A percentile compares a stretch with the other conserved stretches of the same genome.
These are phyloP conservation scores for Dispira parvispora DNA, from an alignment of 192 early-diverging fungal species.

Conservation along the genomic window DNA sequence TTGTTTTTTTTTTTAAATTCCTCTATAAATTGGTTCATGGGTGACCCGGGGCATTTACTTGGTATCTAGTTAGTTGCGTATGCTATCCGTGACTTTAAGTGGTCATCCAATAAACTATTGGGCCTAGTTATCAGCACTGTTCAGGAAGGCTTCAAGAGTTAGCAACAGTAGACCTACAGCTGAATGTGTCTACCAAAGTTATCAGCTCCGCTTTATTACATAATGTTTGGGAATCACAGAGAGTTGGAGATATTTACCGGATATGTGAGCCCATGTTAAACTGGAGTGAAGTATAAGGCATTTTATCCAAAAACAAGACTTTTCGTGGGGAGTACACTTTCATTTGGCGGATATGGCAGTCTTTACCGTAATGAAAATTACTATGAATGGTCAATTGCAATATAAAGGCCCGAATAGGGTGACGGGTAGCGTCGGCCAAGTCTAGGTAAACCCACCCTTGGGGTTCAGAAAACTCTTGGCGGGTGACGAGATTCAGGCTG, in stretches of 20 bases:
- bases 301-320: background rate
- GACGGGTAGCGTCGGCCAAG: slow-evolving; percentile 28
- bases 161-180: background rate
- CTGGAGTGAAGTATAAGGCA: slow-evolving; percentile 4
- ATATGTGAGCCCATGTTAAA: slow-evolving; percentile 2
- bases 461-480: slow-evolving; percentile 34
- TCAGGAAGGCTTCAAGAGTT: background rate
- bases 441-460: slow-evolving; percentile 53
- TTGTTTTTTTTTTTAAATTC: background rate
- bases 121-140: background rate
- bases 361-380: slow-evolving; percentile 70
- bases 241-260: background rate
- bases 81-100: background rate
- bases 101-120: background rate
- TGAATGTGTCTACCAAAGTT: background rate
- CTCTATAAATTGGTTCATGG: background rate
- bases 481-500: slow-evolving; percentile 44
- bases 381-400: slow-evolving; percentile 50
- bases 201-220: background rate
- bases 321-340: slow-evolving; percentile 38
- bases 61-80: background rate
- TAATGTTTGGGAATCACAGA: background rate
- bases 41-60: background rate
- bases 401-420: slow-evolving; percentile 38
- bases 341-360: slow-evolving; percentile 64